Conservation (phyloP, 768 basidiomycete species). For the Mycena galopus region DNA sequence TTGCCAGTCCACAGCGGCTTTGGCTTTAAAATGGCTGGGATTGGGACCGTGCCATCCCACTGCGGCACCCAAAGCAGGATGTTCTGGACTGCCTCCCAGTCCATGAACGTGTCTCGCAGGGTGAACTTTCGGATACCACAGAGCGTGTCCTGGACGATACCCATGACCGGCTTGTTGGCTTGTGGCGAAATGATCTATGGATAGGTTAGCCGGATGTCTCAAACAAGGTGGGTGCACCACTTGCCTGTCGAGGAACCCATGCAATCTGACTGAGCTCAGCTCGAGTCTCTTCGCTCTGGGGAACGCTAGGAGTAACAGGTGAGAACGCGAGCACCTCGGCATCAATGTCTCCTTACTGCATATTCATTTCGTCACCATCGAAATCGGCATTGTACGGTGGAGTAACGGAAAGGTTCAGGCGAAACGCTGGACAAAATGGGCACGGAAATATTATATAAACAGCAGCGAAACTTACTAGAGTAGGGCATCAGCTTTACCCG, state of each 20-base stretch:
- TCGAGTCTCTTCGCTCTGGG: conserved; percentile 97
- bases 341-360: conserved; percentile 82
- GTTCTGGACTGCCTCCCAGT: conserved; percentile 96
- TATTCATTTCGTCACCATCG: conserved; percentile 99
- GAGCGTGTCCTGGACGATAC: conserved; percentile 98
- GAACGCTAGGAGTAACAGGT: conserved; percentile 70
- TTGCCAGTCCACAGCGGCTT: conserved; percentile 99
- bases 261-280: conserved; percentile 97
- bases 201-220: conserved; percentile 3
- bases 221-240: background rate
- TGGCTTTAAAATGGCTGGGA: conserved; percentile 95
- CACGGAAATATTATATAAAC: background rate
- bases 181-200: conserved; percentile 96
- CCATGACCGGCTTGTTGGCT: conserved; percentile 99
- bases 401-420: conserved; percentile 96
- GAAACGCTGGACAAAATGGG: conserved; percentile 77
- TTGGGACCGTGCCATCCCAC: conserved; percentile 95
- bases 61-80: conserved; percentile 98
- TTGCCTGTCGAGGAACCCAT: conserved; percentile 96
- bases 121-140: conserved; percentile 99
- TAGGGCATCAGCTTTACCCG: conserved; percentile 97
- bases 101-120: conserved; percentile 93
- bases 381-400: conserved; percentile 99
- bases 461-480: conserved; percentile 78
- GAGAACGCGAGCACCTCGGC: background rate